A percentile compares a stretch with the other conserved stretches of the same genome.
Conservation (phyloP, 306 rosid species). For the Chamaecrista fasciculata region DNA sequence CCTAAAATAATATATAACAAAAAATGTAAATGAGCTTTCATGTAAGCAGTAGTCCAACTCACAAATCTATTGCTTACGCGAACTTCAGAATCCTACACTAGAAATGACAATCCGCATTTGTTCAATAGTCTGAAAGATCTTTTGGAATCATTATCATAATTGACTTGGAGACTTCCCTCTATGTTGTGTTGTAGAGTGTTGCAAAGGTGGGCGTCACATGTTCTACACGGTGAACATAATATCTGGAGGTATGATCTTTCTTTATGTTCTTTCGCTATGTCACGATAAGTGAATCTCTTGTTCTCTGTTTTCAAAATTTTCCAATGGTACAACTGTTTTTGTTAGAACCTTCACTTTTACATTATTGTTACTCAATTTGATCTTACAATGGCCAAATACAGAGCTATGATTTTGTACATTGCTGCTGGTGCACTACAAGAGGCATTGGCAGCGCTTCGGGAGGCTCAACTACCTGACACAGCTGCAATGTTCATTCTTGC, state of each 20-base stretch:
- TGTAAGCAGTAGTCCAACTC: not conserved
- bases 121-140: not conserved
- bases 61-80: not conserved
- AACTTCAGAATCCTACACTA: not conserved
- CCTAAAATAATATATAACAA: too few species aligned
- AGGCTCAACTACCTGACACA: constrained; percentile 87
- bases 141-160: constrained; percentile 15
- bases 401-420: constrained; percentile 87
- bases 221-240: constrained; percentile 73
- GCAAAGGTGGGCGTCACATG: constrained; percentile 90
- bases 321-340: constrained; percentile 41
- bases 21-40: too few species aligned
- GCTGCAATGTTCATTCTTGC: constrained; percentile 96
- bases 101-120: constrained; percentile 10
- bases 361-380: constrained; percentile 28
- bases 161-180: not conserved
- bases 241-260: constrained; percentile 78
- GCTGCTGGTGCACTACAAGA: constrained; percentile 95
- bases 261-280: too few species aligned
- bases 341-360: not conserved
- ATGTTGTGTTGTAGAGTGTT: constrained; percentile 56
- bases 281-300: too few species aligned
- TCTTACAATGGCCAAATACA: constrained; percentile 43
- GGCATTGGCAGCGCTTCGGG: constrained; percentile 90
- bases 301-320: too few species aligned